Conservation (phyloP, 495 filamentous ascomycete species). For the Trichoderma reesei region DNA sequence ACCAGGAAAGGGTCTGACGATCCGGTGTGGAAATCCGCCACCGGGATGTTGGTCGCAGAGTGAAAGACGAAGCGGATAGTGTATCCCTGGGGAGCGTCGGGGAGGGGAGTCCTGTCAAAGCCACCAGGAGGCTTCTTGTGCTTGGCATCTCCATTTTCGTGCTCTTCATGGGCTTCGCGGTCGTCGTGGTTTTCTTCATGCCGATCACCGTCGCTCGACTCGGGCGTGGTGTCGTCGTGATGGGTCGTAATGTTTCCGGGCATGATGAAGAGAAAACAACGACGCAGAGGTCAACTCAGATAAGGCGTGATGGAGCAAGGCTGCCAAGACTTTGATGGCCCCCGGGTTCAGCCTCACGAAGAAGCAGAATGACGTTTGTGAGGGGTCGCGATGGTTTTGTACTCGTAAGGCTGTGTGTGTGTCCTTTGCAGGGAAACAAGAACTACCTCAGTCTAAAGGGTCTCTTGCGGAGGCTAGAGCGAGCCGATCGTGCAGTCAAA, state of each 20-base stretch:
- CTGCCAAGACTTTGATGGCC: neutral
- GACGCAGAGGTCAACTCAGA: neutral
- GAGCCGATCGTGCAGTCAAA: no score
- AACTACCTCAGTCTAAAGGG: neutral
- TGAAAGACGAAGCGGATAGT: constrained; percentile 81
- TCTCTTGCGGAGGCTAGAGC: neutral
- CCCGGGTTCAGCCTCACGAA: neutral
- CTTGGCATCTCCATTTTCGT: neutral
- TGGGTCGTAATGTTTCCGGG: constrained; percentile 1
- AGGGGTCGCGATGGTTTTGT: neutral
- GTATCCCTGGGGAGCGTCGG: constrained; percentile 62
- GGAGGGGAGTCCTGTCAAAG: constrained; percentile 68
- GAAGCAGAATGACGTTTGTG: neutral
- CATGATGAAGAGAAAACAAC: neutral
- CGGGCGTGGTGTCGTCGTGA: neutral
- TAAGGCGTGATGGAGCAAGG: neutral
- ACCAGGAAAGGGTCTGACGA: constrained; percentile 78
- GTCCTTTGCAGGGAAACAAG: neutral
- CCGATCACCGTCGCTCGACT: neutral
- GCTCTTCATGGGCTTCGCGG: neutral
- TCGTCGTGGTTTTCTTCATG: neutral
- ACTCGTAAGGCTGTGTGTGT: neutral
- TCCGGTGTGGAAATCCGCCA: constrained; percentile 64
- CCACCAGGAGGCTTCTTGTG: constrained; percentile 53
- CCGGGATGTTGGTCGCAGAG: constrained; percentile 66